These are phyloP conservation scores for Aspergillus sparsus DNA, from an alignment of 495 filamentous ascomycete species.

Conservation along the genomic window DNA sequence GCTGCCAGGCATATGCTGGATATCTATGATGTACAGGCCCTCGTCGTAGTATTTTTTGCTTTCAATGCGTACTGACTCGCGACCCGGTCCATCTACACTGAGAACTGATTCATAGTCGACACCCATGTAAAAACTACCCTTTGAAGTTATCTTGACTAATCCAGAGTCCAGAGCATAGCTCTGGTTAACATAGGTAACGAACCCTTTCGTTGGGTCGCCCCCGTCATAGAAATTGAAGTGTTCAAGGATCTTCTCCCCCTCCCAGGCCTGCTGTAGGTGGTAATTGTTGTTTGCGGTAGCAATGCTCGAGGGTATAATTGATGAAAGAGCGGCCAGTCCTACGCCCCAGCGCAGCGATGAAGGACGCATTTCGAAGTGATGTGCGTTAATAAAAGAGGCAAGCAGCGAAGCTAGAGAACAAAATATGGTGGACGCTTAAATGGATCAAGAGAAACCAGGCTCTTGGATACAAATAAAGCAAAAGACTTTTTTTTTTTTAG, in stretches of 20 bases:
- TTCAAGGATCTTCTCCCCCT: conserved; percentile 51
- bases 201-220: conserved; percentile 69
- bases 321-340: conserved; percentile 25
- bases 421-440: neutral
- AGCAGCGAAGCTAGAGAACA: neutral
- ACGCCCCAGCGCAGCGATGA: conserved; percentile 23
- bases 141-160: conserved; percentile 57
- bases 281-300: conserved; percentile 32
- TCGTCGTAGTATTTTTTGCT: conserved; percentile 67
- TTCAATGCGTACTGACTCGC: conserved; percentile 65
- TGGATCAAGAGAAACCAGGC: neutral
- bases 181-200: conserved; percentile 64
- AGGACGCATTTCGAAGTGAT: conserved; percentile 19
- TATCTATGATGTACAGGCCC: conserved; percentile 72
- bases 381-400: conserved; percentile 1
- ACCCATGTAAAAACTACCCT: conserved; percentile 53
- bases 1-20: conserved; percentile 72
- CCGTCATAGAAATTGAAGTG: conserved; percentile 52
- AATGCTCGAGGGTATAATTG: conserved; percentile 16
- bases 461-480: conserved; percentile 3
- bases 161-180: conserved; percentile 54
- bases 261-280: conserved; percentile 46
- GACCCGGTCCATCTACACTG: conserved; percentile 50
- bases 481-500: neutral
- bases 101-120: conserved; percentile 48